Evolutionary conservation across 2,329 filamentous ascomycete species (phyloP).

Genomic region (Trichoderma sp.): DNA sequence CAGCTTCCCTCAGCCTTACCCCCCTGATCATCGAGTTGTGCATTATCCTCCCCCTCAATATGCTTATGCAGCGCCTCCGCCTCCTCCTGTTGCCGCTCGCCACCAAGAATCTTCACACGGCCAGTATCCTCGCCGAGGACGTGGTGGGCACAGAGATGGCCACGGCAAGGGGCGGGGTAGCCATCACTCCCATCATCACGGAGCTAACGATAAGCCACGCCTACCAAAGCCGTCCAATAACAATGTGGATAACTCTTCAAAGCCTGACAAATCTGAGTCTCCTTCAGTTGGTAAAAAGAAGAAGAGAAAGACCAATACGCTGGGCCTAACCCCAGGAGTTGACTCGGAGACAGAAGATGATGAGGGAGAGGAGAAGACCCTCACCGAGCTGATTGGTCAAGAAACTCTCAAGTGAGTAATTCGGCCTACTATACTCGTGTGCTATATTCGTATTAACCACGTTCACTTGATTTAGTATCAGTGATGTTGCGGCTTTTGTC

Average conservation of each 20-base stretch:
- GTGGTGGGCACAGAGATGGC: slow-evolving; percentile 40
- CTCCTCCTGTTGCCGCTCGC: slow-evolving; percentile 42
- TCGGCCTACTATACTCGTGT: neutral
- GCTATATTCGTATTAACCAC: neutral
- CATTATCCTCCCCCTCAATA: slow-evolving; percentile 42
- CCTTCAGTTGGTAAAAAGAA: slow-evolving; percentile 65
- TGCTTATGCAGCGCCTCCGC: slow-evolving; percentile 46
- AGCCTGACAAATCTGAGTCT: slow-evolving; percentile 43
- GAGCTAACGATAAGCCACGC: slow-evolving; percentile 50
- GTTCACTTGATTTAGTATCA: slow-evolving; percentile 48
- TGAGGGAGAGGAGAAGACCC: slow-evolving; percentile 71
- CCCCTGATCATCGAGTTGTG: slow-evolving; percentile 46
- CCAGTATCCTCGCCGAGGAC: slow-evolving; percentile 43
- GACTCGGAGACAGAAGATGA: slow-evolving; percentile 66
- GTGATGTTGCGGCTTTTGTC: slow-evolving; percentile 79
- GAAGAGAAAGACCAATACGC: slow-evolving; percentile 71
- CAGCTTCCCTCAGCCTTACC: slow-evolving; percentile 47
- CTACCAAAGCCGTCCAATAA: slow-evolving; percentile 36
- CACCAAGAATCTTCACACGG: slow-evolving; percentile 43
- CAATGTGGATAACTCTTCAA: slow-evolving; percentile 28
- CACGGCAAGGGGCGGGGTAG: slow-evolving; percentile 49
- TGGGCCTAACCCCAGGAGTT: slow-evolving; percentile 71
- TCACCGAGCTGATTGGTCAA: slow-evolving; percentile 58
- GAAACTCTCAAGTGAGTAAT: slow-evolving; percentile 59
- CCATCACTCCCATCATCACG: slow-evolving; percentile 43